Percentiles rank a stretch among this genome's conserved stretches.
phyloP scores from a whole-genome alignment of 2,329 filamentous ascomycete species.

The Paracorniculantispora psalliotae region DNA sequence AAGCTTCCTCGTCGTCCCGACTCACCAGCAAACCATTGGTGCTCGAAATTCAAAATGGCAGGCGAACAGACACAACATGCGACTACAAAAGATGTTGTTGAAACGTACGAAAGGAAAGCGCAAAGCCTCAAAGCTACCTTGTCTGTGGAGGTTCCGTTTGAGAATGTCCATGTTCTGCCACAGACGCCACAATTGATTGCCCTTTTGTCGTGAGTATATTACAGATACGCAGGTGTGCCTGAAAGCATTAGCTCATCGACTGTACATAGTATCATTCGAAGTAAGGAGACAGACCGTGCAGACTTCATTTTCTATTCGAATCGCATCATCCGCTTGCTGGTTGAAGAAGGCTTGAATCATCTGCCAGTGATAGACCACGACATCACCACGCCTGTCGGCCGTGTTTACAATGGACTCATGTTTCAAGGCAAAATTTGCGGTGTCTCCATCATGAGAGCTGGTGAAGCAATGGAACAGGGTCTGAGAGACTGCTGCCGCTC shows the following conservation, averaged over 20 bases:
- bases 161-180: slow-evolving; percentile 83
- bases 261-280: slow-evolving; percentile 80
- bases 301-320: slow-evolving; percentile 99
- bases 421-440: slow-evolving; percentile 99
- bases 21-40: background rate
- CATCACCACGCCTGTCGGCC: slow-evolving; percentile 86
- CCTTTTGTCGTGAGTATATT: slow-evolving; percentile 77
- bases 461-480: slow-evolving; percentile 97
- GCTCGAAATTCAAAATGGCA: background rate
- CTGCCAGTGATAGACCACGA: slow-evolving; percentile 84
- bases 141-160: slow-evolving; percentile 72
- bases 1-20: background rate
- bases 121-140: slow-evolving; percentile 86
- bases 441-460: slow-evolving; percentile 96
- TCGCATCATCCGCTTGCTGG: slow-evolving; percentile 90
- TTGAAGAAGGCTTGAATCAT: slow-evolving; percentile 96
- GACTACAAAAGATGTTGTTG: slow-evolving; percentile 5
- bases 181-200: slow-evolving; percentile 97
- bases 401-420: slow-evolving; percentile 81
- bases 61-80: background rate
- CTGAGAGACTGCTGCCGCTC: slow-evolving; percentile 93
- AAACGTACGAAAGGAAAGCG: slow-evolving; percentile 34
- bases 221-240: background rate
- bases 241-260: slow-evolving; percentile 20
- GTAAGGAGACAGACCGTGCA: slow-evolving; percentile 81